Evolutionary conservation across 768 basidiomycete species (phyloP).

Genomic region (Tulasnella sp.): DNA sequence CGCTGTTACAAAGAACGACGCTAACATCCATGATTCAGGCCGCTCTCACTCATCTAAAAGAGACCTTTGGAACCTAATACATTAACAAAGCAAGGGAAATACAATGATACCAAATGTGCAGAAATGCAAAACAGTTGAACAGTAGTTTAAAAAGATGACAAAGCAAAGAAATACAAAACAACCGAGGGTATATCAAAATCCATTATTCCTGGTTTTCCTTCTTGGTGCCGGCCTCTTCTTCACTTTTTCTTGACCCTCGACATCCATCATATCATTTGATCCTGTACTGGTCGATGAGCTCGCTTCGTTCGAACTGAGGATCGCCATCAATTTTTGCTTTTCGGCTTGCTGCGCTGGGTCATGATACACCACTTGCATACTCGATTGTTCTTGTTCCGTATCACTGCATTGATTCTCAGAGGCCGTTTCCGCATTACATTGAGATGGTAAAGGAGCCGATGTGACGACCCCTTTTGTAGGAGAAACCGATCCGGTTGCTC

Average conservation of each 20-base stretch:
- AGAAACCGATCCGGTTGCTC: slow-evolving; percentile 25
- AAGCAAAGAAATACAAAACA: too few relatives aligned
- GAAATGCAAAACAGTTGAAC: too few relatives aligned
- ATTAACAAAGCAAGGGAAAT: too few relatives aligned
- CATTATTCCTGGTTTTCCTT: slow-evolving; percentile 1
- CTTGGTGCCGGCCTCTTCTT: background rate
- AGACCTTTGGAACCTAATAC: too few relatives aligned
- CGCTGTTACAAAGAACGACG: too few relatives aligned
- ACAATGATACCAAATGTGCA: too few relatives aligned
- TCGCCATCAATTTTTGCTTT: slow-evolving; percentile 41
- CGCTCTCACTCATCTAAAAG: too few relatives aligned
- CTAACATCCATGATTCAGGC: too few relatives aligned
- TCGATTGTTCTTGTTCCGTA: slow-evolving; percentile 19
- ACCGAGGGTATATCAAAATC: too few relatives aligned
- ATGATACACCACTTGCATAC: slow-evolving; percentile 50
- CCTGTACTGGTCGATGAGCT: too few relatives aligned
- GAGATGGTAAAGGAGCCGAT: slow-evolving; percentile 1
- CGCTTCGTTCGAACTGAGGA: too few relatives aligned
- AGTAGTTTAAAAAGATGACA: too few relatives aligned
- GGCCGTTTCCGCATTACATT: slow-evolving; percentile 6
- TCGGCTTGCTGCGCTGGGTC: slow-evolving; percentile 52
- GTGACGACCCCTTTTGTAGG: slow-evolving; percentile 1
- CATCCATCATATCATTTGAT: background rate
- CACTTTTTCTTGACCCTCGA: background rate
- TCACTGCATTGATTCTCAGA: slow-evolving; percentile 1